Percentiles rank a stretch among this genome's conserved stretches.
These are phyloP conservation scores for Penicillium maclennaniae DNA, from an alignment of 495 filamentous ascomycete genomes.

Conservation along the genomic window DNA sequence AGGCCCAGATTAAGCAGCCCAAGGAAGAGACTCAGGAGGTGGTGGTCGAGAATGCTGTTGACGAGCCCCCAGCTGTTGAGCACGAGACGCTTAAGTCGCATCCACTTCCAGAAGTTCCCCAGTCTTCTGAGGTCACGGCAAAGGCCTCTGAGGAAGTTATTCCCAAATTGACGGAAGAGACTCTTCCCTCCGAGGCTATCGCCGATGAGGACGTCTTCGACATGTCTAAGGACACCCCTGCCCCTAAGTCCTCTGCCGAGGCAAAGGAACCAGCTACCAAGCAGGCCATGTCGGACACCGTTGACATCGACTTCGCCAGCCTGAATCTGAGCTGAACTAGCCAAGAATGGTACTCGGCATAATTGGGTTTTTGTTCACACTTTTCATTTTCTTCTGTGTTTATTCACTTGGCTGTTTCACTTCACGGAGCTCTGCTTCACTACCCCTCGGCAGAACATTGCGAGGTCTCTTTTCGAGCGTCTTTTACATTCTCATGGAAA, in stretches of 20 bases:
- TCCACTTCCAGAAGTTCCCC: not conserved
- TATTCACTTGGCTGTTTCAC: conserved; percentile 10
- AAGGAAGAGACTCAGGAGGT: not conserved
- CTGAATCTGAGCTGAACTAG: conserved; percentile 23
- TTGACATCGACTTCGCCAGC: conserved; percentile 30
- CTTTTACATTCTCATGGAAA: not conserved
- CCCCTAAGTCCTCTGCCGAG: conserved; percentile 3
- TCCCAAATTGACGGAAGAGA: not conserved
- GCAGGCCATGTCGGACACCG: conserved; percentile 17
- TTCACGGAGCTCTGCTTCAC: not conserved
- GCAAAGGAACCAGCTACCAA: not conserved
- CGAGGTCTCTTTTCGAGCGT: not conserved
- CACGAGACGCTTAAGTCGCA: not conserved
- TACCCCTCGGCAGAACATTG: not conserved
- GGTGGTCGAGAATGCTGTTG: not conserved
- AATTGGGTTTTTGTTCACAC: conserved; percentile 1
- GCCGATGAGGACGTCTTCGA: conserved; percentile 6
- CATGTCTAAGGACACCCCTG: not conserved
- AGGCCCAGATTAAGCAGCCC: not conserved
- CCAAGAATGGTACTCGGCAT: conserved; percentile 2
- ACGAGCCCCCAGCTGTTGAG: not conserved
- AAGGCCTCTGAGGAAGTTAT: not conserved
- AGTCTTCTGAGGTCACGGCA: not conserved
- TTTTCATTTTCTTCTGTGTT: conserved; percentile 10
- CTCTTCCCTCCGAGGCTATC: not conserved